A percentile compares a stretch with the other conserved stretches of the same genome.
Evolutionary conservation across 306 rosid genomes (phyloP).

Genomic region (Malus fusca): DNA sequence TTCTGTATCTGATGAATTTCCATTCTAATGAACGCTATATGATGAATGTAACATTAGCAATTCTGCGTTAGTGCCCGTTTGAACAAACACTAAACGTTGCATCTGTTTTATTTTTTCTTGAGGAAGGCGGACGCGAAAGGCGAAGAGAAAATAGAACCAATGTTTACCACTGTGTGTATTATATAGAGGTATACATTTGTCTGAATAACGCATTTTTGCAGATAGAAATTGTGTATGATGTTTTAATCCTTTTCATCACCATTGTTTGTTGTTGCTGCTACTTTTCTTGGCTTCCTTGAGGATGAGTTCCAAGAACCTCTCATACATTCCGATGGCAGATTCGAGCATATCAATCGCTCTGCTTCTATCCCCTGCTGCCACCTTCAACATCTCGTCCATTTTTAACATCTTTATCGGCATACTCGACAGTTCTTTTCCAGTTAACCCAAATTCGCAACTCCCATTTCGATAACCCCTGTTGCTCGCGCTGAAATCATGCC

Average conservation of each 20-base stretch:
- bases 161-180: not conserved
- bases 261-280: not conserved
- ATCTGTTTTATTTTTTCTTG: too few species aligned
- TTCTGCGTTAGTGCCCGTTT: not conserved
- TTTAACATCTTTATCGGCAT: constrained; percentile 21
- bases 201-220: not conserved
- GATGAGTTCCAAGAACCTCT: constrained; percentile 60
- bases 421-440: constrained; percentile 20
- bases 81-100: not conserved
- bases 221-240: not conserved
- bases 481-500: not conserved
- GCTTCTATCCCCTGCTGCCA: constrained; percentile 30
- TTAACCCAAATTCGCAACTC: not conserved
- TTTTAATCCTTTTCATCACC: not conserved
- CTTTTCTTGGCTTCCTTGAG: constrained; percentile 46
- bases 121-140: not conserved
- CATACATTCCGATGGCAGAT: constrained; percentile 52
- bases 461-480: not conserved
- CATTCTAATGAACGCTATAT: not conserved
- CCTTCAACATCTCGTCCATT: constrained; percentile 19
- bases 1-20: not conserved
- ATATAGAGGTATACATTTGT: not conserved
- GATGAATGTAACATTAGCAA: not conserved
- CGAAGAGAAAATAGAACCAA: too few species aligned
- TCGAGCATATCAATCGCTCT: constrained; percentile 57